Evolutionary conservation across 306 rosid genomes (phyloP), one percentile per base, ranked within the genome.

Genomic region (Inga leiocalycina): DNA sequence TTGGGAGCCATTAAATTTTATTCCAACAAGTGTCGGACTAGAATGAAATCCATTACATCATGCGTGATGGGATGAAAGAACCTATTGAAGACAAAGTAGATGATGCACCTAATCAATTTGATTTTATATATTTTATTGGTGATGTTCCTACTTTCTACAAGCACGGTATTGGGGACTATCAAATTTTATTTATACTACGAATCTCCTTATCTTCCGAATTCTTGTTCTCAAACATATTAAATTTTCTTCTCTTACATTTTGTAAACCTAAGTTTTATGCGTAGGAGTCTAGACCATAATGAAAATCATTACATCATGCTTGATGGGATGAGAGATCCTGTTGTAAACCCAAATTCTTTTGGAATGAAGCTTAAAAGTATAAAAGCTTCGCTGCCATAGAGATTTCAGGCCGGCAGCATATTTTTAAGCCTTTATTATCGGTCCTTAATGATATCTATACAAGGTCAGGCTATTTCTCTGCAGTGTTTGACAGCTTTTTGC

Each of bases 1-100:
- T 73, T 77, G 77, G 46, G 57, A 46, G 74, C 75, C 52, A 64
- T 82, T 34, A 39, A 27, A 32, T 69, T 57, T 69, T 77, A 46
- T 62, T 65, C 68, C 17, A 30, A 35, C 4, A 24, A 59, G 15
- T 59, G 4, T n/a, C 4, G 30, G 66, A 61, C 34, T 24, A 22
- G 34, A 61, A 61, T 61, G 67, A 61, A 61, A 22, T 61, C 35
- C 67, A 61, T 61, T 61, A 24, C 34, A 3, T 24, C 13, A 10
- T 61, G 65, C 67, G 4, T 24, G 32, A 61, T 61, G 67, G 15
- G 34, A 22, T 61, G 16, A 61, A 61, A 22, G 14, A 61, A 22
- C 34, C 34, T 61, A 61, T 61, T 61, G 67, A 61, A 61, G 67
- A 10, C 67, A 22, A 22, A 61, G 35, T 61, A 22, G 34, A 61